Evolutionary conservation across 257 asterid species (phyloP).

Genomic region (Nyctanthes arbortristis): DNA sequence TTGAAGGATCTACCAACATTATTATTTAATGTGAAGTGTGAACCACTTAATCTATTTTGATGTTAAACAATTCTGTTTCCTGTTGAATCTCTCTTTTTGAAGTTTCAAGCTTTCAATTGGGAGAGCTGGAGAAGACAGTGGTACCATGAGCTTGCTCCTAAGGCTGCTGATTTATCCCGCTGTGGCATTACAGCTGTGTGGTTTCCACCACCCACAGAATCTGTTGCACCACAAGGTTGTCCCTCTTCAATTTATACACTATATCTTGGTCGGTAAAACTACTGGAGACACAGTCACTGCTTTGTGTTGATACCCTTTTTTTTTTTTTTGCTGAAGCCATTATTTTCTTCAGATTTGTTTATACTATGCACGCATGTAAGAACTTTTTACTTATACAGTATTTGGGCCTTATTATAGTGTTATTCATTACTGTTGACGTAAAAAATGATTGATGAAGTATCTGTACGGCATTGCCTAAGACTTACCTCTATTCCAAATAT

Average conservation of each 20-base stretch:
- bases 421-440: neutral
- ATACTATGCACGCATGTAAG: neutral
- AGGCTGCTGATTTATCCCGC: constrained; percentile 46
- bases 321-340: neutral
- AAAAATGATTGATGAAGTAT: neutral
- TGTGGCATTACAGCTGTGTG: constrained; percentile 47
- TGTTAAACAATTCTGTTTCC: neutral
- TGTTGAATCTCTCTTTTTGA: constrained; percentile 20
- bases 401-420: neutral
- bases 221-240: constrained; percentile 50
- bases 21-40: neutral
- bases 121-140: constrained; percentile 47
- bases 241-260: neutral
- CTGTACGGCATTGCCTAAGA: neutral
- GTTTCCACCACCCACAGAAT: constrained; percentile 52
- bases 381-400: neutral
- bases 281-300: neutral
- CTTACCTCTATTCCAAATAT: neutral
- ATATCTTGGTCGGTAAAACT: neutral
- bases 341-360: neutral
- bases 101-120: constrained; percentile 57
- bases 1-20: neutral
- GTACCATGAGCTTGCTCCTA: constrained; percentile 43
- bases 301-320: neutral
- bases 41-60: neutral